Conservation (phyloP, 257 asterid species). For the Sherardia arvensis region DNA sequence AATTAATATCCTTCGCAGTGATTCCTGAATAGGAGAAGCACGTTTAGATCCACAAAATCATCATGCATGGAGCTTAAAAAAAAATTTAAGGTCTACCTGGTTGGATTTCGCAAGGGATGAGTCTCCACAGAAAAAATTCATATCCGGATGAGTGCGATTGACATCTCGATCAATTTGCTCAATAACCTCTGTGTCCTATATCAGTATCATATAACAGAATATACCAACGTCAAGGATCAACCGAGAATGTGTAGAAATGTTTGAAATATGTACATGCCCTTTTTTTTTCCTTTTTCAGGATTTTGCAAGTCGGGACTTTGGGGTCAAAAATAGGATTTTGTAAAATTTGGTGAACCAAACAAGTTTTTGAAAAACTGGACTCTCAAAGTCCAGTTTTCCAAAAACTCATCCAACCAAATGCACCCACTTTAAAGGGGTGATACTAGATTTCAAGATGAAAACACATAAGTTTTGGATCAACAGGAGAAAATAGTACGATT, state of each 20-base stretch:
- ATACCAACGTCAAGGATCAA: not conserved
- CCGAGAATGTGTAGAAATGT: not conserved
- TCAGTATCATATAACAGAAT: not conserved
- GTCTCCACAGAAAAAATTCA: constrained; percentile 92
- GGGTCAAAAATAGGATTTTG: too few species aligned
- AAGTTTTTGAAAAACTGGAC: too few species aligned
- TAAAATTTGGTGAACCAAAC: too few species aligned
- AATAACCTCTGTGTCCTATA: constrained; percentile 73
- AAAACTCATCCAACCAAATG: too few species aligned
- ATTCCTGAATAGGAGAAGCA: constrained; percentile 46
- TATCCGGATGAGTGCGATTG: constrained; percentile 94
- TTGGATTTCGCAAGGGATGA: constrained; percentile 63
- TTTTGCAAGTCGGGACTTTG: too few species aligned
- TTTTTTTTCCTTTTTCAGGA: too few species aligned
- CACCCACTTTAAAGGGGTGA: not conserved
- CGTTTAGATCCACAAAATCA: constrained; percentile 7
- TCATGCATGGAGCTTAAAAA: constrained; percentile 6
- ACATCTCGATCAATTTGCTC: constrained; percentile 98
- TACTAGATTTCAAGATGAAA: not conserved
- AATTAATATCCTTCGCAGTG: constrained; percentile 59
- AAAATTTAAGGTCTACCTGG: constrained; percentile 36
- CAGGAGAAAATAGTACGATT: not conserved
- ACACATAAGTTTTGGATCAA: not conserved
- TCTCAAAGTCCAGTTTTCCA: too few species aligned
- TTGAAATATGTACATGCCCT: not conserved